Percentiles rank a stretch among this genome's conserved stretches.
These are phyloP conservation scores for Capsicum chinense DNA, from an alignment of 257 asterid genomes.

Conservation along the genomic window DNA sequence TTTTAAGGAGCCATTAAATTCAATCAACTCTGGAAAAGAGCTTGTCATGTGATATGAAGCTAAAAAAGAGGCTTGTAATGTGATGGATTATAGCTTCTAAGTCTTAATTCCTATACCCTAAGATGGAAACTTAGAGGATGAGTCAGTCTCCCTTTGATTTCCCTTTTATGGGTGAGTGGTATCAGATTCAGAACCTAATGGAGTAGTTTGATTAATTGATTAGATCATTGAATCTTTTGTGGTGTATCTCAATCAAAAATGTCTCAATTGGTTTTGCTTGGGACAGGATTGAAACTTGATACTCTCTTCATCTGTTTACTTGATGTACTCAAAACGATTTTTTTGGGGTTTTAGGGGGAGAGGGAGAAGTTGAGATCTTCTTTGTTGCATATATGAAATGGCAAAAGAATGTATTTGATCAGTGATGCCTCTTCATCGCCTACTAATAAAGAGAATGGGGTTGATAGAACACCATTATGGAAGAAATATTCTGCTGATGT, in stretches of 20 bases:
- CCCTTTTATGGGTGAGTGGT: background rate
- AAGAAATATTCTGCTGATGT: background rate
- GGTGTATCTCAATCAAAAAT: background rate
- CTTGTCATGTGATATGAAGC: background rate
- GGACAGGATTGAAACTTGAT: background rate
- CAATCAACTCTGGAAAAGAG: background rate
- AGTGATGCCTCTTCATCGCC: conserved; percentile 17
- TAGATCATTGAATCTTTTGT: background rate
- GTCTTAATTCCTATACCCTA: background rate
- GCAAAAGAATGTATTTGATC: conserved; percentile 19
- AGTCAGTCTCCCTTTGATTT: background rate
- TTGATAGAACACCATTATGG: conserved; percentile 21
- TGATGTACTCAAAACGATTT: background rate
- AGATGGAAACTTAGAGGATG: background rate
- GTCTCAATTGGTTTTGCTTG: conserved; percentile 10
- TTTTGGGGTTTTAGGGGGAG: background rate
- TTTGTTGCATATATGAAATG: background rate
- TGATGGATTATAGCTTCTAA: background rate
- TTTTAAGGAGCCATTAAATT: background rate
- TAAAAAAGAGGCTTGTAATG: background rate
- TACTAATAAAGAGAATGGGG: background rate
- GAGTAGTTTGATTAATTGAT: background rate
- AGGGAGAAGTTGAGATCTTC: background rate
- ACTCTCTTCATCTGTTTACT: background rate
- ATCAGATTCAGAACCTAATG: background rate